Evolutionary conservation across 495 filamentous ascomycete genomes (phyloP), one percentile per base, ranked within the genome.

Genomic region (Cercophora sp.): DNA sequence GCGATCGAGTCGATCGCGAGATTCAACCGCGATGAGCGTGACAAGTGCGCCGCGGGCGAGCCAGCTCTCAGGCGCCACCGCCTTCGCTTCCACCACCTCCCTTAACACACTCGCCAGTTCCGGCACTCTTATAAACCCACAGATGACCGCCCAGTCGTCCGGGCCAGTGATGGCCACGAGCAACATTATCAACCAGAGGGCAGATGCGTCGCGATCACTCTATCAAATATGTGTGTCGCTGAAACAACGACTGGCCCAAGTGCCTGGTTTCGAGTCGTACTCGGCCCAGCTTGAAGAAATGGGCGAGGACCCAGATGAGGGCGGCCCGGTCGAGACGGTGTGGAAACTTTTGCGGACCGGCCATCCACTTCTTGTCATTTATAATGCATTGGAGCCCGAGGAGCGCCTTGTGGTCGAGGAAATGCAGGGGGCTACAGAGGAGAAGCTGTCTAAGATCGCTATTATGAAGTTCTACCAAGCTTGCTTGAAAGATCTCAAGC

Each of bases 111-210:
- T 81, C 52, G 62, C 70, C 26, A 73, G 69, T 24, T 62, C 70
- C 22, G 51, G 68, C 23, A 74, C 71, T 10, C 51, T 67, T 11
- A 58, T 71, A 23, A 47, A 68, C 13, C 59, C 70, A 3, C 25
- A 61, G 13, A 75, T 25, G 15, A 36, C 23, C n/a, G 75, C 26
- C 10, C 56, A 31, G 25, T 16, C 23, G 20, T 79, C 78, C 56
- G 82, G 78, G 45, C 82, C 79, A 39, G 79, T 91, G 51, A 68
- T 82, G 50, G 83, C 87, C 29, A 86, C 85, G 60, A 79, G 87
- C 67, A 95, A 91, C 65, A 94, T 98, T 69, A 94, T 97, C 75
- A 98, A 97, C 69, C 86, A 87, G 63, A 84, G 81, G 53, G 94
- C 91, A 67, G 91, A 93, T 64, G 86, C 89, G 56, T 85, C 85